Conservation (phyloP, 2,329 filamentous ascomycete genomes). For the Cladophialophora immunda region DNA sequence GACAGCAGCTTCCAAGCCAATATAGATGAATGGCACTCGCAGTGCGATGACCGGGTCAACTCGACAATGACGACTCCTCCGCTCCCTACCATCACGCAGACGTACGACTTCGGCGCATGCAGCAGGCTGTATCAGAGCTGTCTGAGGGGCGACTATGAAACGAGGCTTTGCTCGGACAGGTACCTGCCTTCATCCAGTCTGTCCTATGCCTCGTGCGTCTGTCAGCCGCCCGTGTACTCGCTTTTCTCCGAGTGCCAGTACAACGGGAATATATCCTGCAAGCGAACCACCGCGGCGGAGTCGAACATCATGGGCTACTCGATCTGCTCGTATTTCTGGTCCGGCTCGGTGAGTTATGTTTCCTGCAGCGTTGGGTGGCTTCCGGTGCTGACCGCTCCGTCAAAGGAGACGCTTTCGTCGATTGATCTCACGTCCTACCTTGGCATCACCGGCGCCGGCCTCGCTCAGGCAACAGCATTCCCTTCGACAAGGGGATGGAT, state of each 20-base stretch:
- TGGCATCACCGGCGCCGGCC: conserved; percentile 1
- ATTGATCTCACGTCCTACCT: conserved; percentile 7
- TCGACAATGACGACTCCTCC: conserved; percentile 6
- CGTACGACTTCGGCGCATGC: conserved; percentile 6
- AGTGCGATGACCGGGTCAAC: neutral
- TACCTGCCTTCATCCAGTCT: conserved; percentile 5
- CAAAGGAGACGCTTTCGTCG: conserved; percentile 7
- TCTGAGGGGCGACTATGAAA: conserved; percentile 5
- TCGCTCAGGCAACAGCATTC: neutral
- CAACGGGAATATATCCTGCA: conserved; percentile 19
- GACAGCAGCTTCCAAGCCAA: neutral
- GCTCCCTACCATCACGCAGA: conserved; percentile 1
- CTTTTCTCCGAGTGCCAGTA: conserved; percentile 18
- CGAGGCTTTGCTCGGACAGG: neutral
- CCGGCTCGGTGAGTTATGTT: conserved; percentile 28
- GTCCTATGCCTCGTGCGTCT: conserved; percentile 11
- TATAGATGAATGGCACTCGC: neutral
- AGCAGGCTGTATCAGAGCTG: conserved; percentile 4
- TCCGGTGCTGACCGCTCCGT: neutral
- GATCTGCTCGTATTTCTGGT: conserved; percentile 18
- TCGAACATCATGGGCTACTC: conserved; percentile 21
- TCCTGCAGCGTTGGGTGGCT: neutral
- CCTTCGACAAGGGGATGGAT: neutral
- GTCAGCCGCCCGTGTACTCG: conserved; percentile 12
- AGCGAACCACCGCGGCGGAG: conserved; percentile 10